These are phyloP conservation scores for Pleurotus platypus DNA, from an alignment of 768 basidiomycete species.

Conservation along the genomic window DNA sequence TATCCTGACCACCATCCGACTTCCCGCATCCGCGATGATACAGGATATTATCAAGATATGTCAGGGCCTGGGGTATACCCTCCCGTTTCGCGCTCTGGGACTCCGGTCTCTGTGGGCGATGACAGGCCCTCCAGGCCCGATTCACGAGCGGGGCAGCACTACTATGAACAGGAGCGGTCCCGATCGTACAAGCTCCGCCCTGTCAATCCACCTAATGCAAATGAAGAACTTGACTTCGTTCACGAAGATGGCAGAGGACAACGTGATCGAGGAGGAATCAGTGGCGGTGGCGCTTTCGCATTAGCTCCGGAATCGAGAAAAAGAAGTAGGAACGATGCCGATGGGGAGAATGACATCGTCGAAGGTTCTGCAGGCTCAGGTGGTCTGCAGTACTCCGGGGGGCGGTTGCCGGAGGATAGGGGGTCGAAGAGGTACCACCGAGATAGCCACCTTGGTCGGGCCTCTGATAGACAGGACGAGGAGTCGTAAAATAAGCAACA, in stretches of 20 bases:
- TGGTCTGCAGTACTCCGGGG: conserved; percentile 28
- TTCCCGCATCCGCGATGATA: conserved; percentile 33
- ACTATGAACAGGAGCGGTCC: conserved; percentile 46
- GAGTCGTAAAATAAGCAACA: conserved; percentile 27
- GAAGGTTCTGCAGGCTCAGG: conserved; percentile 26
- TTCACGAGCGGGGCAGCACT: conserved; percentile 29
- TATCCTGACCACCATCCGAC: conserved; percentile 28
- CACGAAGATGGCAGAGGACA: conserved; percentile 49
- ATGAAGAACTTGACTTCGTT: conserved; percentile 48
- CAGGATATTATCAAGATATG: conserved; percentile 32
- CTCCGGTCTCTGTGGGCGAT: conserved; percentile 46
- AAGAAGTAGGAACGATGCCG: conserved; percentile 61
- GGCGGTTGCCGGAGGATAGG: conserved; percentile 44
- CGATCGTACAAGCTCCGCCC: conserved; percentile 50
- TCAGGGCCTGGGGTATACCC: conserved; percentile 28
- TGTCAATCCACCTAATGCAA: conserved; percentile 35
- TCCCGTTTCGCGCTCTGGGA: conserved; percentile 50
- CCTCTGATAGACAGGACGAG: conserved; percentile 32
- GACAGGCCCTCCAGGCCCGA: conserved; percentile 52
- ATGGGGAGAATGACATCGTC: conserved; percentile 54
- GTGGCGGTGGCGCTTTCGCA: conserved; percentile 22
- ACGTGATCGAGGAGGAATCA: conserved; percentile 14
- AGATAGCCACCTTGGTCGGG: conserved; percentile 33
- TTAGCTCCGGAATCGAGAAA: conserved; percentile 45
- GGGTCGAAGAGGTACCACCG: conserved; percentile 59